Percentiles rank a stretch among this genome's conserved stretches.
Evolutionary conservation across 1,284 basidiomycete genomes (phyloP).

Genomic region (Paramarasmius palmivorus): DNA sequence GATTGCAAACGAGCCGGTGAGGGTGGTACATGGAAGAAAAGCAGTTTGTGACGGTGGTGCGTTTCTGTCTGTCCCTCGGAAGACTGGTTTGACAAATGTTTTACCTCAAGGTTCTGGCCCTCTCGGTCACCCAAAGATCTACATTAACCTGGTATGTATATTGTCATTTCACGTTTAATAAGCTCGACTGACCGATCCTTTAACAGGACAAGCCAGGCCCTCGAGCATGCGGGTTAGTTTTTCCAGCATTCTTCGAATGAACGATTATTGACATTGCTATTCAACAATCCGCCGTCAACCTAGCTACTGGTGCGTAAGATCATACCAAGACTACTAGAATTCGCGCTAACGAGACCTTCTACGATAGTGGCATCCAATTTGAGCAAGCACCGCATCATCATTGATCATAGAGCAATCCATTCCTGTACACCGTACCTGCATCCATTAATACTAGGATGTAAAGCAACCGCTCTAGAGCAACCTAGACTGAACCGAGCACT

Average conservation of each 20-base stretch:
- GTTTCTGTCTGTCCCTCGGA: slow-evolving; percentile 26
- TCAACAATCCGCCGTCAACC: slow-evolving; percentile 18
- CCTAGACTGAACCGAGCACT: not conserved
- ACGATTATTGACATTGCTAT: slow-evolving; percentile 9
- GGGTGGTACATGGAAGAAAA: slow-evolving; percentile 77
- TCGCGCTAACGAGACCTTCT: slow-evolving; percentile 1
- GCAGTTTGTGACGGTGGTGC: slow-evolving; percentile 93
- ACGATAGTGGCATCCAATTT: slow-evolving; percentile 77
- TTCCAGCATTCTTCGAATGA: not conserved
- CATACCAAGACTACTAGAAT: too few species aligned
- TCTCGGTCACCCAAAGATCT: slow-evolving; percentile 95
- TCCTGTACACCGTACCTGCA: not conserved
- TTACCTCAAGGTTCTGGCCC: slow-evolving; percentile 80
- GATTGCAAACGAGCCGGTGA: slow-evolving; percentile 83
- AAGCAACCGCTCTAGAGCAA: not conserved
- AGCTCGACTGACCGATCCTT: not conserved
- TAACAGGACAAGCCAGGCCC: slow-evolving; percentile 75
- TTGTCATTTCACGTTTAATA: slow-evolving; percentile 3
- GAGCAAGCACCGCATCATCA: slow-evolving; percentile 52
- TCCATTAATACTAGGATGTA: not conserved
- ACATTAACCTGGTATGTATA: slow-evolving; percentile 83
- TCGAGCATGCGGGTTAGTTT: slow-evolving; percentile 74
- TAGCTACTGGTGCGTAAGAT: slow-evolving; percentile 89
- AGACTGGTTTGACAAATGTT: slow-evolving; percentile 11
- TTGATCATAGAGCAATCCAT: slow-evolving; percentile 21